Evolutionary conservation across 768 basidiomycete genomes (phyloP).

Genomic region (Pleurotus sapidus): DNA sequence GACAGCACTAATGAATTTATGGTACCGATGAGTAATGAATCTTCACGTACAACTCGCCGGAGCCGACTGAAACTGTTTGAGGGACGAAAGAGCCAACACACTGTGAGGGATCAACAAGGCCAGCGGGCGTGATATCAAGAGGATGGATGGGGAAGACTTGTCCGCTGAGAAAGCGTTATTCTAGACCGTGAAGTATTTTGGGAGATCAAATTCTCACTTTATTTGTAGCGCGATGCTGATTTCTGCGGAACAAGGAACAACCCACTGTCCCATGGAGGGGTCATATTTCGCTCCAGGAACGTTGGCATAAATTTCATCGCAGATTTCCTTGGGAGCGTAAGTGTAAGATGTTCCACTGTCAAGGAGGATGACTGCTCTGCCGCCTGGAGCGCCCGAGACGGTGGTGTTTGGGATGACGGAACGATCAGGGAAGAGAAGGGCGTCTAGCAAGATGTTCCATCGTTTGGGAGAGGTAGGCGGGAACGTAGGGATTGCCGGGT

Average conservation of each 20-base stretch:
- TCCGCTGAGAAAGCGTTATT: constrained; percentile 40
- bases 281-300: constrained; percentile 64
- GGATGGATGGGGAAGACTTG: constrained; percentile 78
- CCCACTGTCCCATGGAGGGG: constrained; percentile 55
- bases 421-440: constrained; percentile 56
- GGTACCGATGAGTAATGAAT: neutral
- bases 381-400: constrained; percentile 56
- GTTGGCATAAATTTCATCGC: constrained; percentile 65
- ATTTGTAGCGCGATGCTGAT: constrained; percentile 80
- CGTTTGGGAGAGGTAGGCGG: constrained; percentile 59
- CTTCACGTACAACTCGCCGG: constrained; percentile 61
- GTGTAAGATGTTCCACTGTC: constrained; percentile 84
- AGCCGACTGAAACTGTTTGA: constrained; percentile 50
- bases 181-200: constrained; percentile 7
- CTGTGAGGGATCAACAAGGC: constrained; percentile 36
- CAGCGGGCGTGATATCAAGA: constrained; percentile 62
- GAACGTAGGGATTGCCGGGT: constrained; percentile 67
- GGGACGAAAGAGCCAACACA: constrained; percentile 82
- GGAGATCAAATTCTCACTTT: constrained; percentile 41
- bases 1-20: constrained; percentile 5
- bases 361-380: constrained; percentile 71
- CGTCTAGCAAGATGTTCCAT: constrained; percentile 79
- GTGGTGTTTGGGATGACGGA: constrained; percentile 50
- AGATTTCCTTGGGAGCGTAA: constrained; percentile 65
- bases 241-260: constrained; percentile 70